Evolutionary conservation across 306 rosid genomes (phyloP), one percentile per base, ranked within the genome.

Genomic region (Cucumis hystrix): DNA sequence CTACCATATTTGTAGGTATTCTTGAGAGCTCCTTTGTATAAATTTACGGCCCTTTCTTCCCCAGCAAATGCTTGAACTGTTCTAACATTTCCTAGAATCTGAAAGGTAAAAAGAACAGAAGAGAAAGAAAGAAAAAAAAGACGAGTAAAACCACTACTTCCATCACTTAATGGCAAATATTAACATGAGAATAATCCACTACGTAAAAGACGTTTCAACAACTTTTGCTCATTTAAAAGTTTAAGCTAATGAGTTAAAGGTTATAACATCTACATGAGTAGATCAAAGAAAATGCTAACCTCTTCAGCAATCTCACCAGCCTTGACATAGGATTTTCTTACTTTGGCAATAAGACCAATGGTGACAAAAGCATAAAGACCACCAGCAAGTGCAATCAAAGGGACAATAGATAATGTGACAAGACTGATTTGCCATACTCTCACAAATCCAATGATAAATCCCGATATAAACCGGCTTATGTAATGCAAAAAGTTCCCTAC

Each of bases 291-390:
- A 78, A 76, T 37, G 56, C 62, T 62, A 41, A 93, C 98, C 98
- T 92, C 98, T 85, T 95, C 96, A 15, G 98, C 98, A 15, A 95
- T 95, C 87, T 92, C 97, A 78, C 98, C 97, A 39, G 98, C 98
- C 77, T 84, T 86, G 51, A 95, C 96, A 57, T 95, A 95, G 59
- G 96, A 89, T 78, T 95, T 92, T 54, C 96, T 71, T 56, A 92
- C 84, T 49, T 91, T 79, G 13, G 96, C 92, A 87, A 92, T 86
- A 62, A 95, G 96, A 13, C 98, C 98, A 79, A 87, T 84, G 14
- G 96, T 83, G 3, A 92, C 91, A 40, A 83, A 95, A 33, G 98
- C 98, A 84, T 95, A 95, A 78, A 87, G 83, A 43, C 97, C 98
- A 8, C 98, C 98, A 66, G 98, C 97, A 70, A 95, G 85, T 1